phyloP scores from a whole-genome alignment of 306 rosid species.

The Casuarina glauca region DNA sequence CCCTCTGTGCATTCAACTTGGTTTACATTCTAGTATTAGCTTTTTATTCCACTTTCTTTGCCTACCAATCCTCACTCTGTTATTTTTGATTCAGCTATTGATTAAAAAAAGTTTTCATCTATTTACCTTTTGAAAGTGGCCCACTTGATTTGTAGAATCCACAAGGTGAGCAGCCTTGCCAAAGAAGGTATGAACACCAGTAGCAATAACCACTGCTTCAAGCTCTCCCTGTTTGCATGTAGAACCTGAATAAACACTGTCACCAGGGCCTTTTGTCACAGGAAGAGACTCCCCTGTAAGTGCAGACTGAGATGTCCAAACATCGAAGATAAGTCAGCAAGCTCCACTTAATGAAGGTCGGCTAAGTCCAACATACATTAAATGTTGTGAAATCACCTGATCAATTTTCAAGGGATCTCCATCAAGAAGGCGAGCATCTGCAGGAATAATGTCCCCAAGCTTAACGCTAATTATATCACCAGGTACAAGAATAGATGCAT shows the following conservation, averaged over 20 bases:
- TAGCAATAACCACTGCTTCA: constrained; percentile 78
- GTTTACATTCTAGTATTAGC: background rate
- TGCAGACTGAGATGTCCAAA: constrained; percentile 53
- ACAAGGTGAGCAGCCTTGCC: constrained; percentile 93
- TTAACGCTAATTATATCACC: constrained; percentile 77
- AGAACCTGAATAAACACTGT: constrained; percentile 73
- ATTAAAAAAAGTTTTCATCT: background rate
- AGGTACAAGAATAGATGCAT: constrained; percentile 77
- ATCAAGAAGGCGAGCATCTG: constrained; percentile 80
- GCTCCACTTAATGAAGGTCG: constrained; percentile 1
- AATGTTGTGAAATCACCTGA: constrained; percentile 49
- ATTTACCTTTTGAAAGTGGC: constrained; percentile 79
- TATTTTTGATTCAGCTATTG: background rate
- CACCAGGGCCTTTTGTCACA: constrained; percentile 65
- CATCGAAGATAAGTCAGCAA: constrained; percentile 20
- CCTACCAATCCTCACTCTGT: background rate
- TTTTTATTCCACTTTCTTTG: background rate
- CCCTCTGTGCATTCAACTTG: background rate
- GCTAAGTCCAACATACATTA: constrained; percentile 1
- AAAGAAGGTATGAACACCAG: constrained; percentile 87
- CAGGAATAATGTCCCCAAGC: constrained; percentile 87
- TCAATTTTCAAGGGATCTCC: constrained; percentile 86
- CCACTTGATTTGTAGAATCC: constrained; percentile 72
- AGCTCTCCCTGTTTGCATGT: constrained; percentile 92
- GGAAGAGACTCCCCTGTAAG: constrained; percentile 88